A percentile compares a stretch with the other conserved stretches of the same genome.
Evolutionary conservation across 1,284 basidiomycete species (phyloP).

Genomic region (Xerocomus cyaneibrunnescens): DNA sequence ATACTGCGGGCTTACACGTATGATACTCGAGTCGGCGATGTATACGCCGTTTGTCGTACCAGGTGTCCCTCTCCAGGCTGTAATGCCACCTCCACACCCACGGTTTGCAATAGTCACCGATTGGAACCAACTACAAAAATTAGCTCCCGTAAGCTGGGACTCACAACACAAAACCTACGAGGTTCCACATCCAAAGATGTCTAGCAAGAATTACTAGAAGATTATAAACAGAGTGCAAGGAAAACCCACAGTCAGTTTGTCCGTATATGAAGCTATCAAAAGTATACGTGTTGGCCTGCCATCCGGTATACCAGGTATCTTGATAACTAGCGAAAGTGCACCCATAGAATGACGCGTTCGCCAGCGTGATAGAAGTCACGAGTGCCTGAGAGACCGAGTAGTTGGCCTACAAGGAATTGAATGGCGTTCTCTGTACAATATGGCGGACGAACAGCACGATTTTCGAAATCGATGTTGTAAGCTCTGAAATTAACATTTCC

Average conservation of each 20-base stretch:
- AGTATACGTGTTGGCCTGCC: conserved; percentile 58
- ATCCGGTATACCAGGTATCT: conserved; percentile 67
- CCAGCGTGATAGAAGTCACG: conserved; percentile 57
- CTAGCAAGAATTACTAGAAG: conserved; percentile 31
- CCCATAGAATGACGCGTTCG: conserved; percentile 68
- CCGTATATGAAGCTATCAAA: conserved; percentile 63
- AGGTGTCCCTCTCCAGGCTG: conserved; percentile 56
- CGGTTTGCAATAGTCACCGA: conserved; percentile 58
- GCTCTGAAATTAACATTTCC: conserved; percentile 60
- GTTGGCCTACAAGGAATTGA: conserved; percentile 43
- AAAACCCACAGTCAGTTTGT: conserved; percentile 56
- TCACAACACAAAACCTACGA: background rate
- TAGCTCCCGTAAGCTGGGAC: conserved; percentile 22
- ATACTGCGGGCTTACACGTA: conserved; percentile 50
- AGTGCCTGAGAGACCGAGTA: conserved; percentile 59
- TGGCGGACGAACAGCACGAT: conserved; percentile 51
- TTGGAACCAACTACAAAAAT: conserved; percentile 54
- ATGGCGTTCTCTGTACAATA: background rate
- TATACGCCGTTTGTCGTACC: conserved; percentile 53
- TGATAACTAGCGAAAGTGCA: conserved; percentile 63
- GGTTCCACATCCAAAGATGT: conserved; percentile 50
- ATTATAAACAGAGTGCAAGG: conserved; percentile 12
- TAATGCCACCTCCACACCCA: conserved; percentile 60
- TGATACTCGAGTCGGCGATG: conserved; percentile 55
- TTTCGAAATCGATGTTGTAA: conserved; percentile 69